Evolutionary conservation across 495 filamentous ascomycete genomes (phyloP), one percentile per base, ranked within the genome.

Genomic region (Amniculicola lignicola): DNA sequence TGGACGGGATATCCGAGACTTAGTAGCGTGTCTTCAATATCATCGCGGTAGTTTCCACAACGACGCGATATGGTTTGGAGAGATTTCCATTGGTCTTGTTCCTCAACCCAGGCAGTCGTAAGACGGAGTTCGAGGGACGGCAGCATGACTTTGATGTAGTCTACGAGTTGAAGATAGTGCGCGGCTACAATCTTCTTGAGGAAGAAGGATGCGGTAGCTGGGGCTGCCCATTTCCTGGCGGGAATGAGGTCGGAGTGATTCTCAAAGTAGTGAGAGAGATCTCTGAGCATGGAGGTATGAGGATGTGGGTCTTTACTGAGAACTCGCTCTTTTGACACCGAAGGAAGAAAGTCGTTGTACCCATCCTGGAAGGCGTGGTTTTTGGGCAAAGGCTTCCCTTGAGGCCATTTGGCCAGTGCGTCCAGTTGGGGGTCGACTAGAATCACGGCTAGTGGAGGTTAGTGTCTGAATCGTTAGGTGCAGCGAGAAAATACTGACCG

Each of bases 71-170:
- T 63, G 9, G 60, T 63, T 42, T 63, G 60, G 14, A 63, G 49
- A 11, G 28, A 47, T 21, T 52, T 51, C 60, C 60, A 63, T 38
- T 63, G 60, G 16, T 59, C 60, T 37, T 58, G 48, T 23, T 63
- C 60, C 12, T 63, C 50, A 5, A 45, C 43, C 60, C 60, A 63
- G 9, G 53, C 54, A 1, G 54, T 58, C 1, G 48, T 50, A 7
- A 63, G 37, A 1, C 47, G 60, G 1, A 63, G 43, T 33, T 63
- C 60, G 36, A 63, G 60, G 9, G 54, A 58, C 1, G 60, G 60
- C 12, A 63, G 54, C 60, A 59, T 59, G 9, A 44, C 60, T 53
- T 63, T 63, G 21, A 63, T 63, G 21, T 63, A 63, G 48, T 58
- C 60, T 21, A 59, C 38, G 2, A 63, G 43, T 40, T 63, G 60